These are phyloP conservation scores for Blastobotrys robertii DNA, from an alignment of 805 yeast genomes.

Conservation along the genomic window DNA sequence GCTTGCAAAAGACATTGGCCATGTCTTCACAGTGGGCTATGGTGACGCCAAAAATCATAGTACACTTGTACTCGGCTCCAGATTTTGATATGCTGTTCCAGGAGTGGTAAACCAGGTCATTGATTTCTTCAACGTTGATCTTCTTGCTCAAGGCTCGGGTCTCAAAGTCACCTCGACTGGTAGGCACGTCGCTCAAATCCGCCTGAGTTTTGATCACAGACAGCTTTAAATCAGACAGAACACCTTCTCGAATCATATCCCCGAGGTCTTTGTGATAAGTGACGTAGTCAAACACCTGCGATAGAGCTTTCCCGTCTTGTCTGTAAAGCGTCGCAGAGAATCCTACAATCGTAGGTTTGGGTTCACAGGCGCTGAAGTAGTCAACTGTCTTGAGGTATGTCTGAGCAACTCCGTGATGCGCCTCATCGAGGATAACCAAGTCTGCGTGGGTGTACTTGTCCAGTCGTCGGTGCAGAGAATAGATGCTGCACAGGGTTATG, in stretches of 20 bases:
- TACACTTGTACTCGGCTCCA: constrained; percentile 39
- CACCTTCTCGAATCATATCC: constrained; percentile 58
- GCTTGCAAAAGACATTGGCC: constrained; percentile 40
- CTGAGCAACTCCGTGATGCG: constrained; percentile 78
- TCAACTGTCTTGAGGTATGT: constrained; percentile 51
- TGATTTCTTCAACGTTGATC: constrained; percentile 46
- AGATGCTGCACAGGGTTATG: constrained; percentile 68
- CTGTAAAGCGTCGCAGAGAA: constrained; percentile 83
- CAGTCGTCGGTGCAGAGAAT: constrained; percentile 38
- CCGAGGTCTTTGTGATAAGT: constrained; percentile 58
- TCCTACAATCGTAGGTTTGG: constrained; percentile 49
- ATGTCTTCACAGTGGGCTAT: constrained; percentile 53
- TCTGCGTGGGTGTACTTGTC: constrained; percentile 43
- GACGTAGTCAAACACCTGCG: constrained; percentile 56
- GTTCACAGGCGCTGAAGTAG: constrained; percentile 43
- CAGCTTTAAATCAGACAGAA: constrained; percentile 61
- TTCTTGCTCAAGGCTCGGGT: constrained; percentile 40
- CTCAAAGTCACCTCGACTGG: constrained; percentile 43
- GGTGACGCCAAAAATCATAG: constrained; percentile 72
- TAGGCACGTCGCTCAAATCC: constrained; percentile 32
- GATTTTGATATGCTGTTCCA: constrained; percentile 36
- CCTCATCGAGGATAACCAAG: constrained; percentile 82
- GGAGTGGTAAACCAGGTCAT: constrained; percentile 45
- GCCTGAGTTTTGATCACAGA: constrained; percentile 44
- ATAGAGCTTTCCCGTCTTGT: constrained; percentile 56